Evolutionary conservation across 495 filamentous ascomycete genomes (phyloP).

Genomic region (Umbilicaria muhlenbergii): DNA sequence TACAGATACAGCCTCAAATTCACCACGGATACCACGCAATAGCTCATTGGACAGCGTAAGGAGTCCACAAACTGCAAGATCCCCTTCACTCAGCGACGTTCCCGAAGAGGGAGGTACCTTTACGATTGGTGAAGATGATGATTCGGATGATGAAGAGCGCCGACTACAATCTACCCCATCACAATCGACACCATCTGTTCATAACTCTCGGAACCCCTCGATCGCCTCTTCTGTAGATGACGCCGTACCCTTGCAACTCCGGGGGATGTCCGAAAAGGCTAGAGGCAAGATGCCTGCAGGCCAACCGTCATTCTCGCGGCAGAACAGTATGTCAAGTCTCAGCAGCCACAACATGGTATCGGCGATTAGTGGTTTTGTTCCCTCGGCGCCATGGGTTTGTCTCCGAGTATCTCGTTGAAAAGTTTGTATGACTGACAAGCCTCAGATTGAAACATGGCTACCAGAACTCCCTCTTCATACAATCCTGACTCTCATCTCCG

Average conservation of each 20-base stretch:
- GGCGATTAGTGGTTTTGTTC: constrained; percentile 51
- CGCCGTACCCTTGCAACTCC: constrained; percentile 71
- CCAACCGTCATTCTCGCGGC: constrained; percentile 67
- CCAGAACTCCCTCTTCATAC: constrained; percentile 85
- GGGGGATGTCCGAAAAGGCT: constrained; percentile 97
- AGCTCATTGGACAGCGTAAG: constrained; percentile 59
- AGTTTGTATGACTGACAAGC: constrained; percentile 3
- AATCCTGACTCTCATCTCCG: constrained; percentile 60
- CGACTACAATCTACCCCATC: constrained; percentile 40
- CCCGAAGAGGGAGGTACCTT: constrained; percentile 70
- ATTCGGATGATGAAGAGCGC: constrained; percentile 52
- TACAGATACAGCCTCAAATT: constrained; percentile 19
- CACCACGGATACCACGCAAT: constrained; percentile 30
- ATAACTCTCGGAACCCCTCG: constrained; percentile 56
- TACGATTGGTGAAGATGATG: constrained; percentile 80
- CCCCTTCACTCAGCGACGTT: constrained; percentile 54
- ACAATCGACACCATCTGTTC: constrained; percentile 53
- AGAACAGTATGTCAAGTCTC: constrained; percentile 81
- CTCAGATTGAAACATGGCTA: constrained; percentile 86
- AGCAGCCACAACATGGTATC: constrained; percentile 35
- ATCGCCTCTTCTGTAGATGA: constrained; percentile 61
- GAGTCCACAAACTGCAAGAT: constrained; percentile 44
- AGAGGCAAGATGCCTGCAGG: constrained; percentile 93
- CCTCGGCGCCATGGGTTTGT: constrained; percentile 58
- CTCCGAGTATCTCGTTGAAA: not conserved